phyloP scores from a whole-genome alignment of 202 grass and related monocot species.

The Setaria italica region DNA sequence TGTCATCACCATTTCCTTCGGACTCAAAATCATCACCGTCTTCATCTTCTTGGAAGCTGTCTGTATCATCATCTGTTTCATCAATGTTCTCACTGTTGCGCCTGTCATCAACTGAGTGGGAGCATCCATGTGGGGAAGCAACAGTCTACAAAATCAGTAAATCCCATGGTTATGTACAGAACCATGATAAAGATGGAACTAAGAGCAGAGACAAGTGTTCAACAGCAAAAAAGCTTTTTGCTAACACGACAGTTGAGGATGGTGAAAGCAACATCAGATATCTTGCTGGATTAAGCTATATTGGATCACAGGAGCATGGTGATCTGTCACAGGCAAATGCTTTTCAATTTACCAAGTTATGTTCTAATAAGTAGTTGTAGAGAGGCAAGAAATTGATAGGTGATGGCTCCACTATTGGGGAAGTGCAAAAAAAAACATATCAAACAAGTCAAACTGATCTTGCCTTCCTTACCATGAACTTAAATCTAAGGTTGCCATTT shows the following conservation, averaged over 20 bases:
- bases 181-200: conserved; percentile 52
- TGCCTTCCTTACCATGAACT: neutral
- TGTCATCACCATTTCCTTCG: too few relatives aligned
- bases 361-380: conserved; percentile 46
- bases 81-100: too few relatives aligned
- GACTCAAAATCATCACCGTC: too few relatives aligned
- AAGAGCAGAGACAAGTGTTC: conserved; percentile 62
- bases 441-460: neutral
- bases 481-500: neutral
- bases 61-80: too few relatives aligned
- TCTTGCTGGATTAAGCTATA: conserved; percentile 67
- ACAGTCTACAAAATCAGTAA: neutral
- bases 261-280: conserved; percentile 38
- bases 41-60: too few relatives aligned
- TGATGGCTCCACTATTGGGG: conserved; percentile 27
- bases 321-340: conserved; percentile 89
- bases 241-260: conserved; percentile 50
- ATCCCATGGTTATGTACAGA: conserved; percentile 57
- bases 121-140: too few relatives aligned
- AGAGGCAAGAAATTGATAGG: conserved; percentile 32
- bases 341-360: conserved; percentile 57
- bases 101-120: too few relatives aligned
- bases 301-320: conserved; percentile 81
- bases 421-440: conserved; percentile 46
- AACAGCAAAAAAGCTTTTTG: conserved; percentile 82